Conservation (phyloP, 345 rosid species). For the Eucalyptus erythrocorys region DNA sequence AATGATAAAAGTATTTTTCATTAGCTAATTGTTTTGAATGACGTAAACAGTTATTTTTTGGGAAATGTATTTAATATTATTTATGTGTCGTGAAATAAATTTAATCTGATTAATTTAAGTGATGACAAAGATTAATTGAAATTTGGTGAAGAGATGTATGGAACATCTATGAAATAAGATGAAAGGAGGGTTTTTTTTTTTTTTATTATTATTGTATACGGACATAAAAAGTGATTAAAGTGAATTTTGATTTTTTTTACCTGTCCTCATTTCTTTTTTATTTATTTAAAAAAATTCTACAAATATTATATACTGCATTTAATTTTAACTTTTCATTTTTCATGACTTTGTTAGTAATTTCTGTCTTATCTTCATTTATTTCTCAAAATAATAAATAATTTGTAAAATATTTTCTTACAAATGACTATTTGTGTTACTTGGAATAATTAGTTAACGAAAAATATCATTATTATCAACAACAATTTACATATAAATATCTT, state of each 20-base stretch:
- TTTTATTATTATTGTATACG: too few relatives aligned
- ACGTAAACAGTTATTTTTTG: rapidly evolving
- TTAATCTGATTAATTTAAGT: neutral
- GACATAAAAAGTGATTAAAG: neutral
- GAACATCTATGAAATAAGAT: neutral
- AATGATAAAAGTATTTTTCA: rapidly evolving
- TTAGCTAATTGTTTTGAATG: neutral
- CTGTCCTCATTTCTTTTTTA: rapidly evolving
- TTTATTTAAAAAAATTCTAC: neutral
- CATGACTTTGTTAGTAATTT: neutral
- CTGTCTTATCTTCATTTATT: neutral
- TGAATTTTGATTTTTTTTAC: neutral
- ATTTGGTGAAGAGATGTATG: neutral
- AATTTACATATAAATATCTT: neutral
- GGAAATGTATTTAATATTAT: rapidly evolving
- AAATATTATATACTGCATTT: neutral
- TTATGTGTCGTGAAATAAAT: rapidly evolving
- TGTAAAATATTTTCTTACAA: rapidly evolving
- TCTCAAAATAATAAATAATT: rapidly evolving
- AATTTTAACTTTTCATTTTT: neutral
- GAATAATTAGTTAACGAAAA: rapidly evolving
- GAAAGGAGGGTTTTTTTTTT: neutral
- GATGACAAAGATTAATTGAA: neutral
- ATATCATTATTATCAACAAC: rapidly evolving
- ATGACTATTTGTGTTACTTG: rapidly evolving